Percentiles rank a stretch among this genome's conserved stretches.
phyloP scores from a whole-genome alignment of 495 filamentous ascomycete species.

The Trichoderma erinaceum region DNA sequence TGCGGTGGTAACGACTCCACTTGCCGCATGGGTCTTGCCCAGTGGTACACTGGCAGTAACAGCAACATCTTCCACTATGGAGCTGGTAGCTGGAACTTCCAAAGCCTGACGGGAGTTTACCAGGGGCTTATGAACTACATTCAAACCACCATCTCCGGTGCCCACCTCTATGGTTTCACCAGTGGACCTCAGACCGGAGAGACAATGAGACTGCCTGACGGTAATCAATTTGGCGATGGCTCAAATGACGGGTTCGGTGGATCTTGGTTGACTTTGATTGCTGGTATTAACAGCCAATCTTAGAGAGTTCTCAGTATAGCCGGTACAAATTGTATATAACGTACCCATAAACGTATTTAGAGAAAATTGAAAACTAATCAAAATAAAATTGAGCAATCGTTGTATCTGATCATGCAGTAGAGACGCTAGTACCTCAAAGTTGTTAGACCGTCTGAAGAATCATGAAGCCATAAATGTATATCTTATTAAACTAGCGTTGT shows the following conservation, averaged over 20 bases:
- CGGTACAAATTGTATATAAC: not conserved
- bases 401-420: too few species aligned
- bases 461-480: too few species aligned
- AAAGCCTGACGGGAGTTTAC: not conserved
- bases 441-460: too few species aligned
- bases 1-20: conserved; percentile 29
- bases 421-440: too few species aligned
- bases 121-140: not conserved
- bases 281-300: conserved; percentile 25
- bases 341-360: not conserved
- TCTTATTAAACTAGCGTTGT: too few species aligned
- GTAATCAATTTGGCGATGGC: conserved; percentile 12
- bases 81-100: conserved; percentile 11
- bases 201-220: conserved; percentile 15
- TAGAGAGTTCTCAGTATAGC: not conserved
- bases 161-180: conserved; percentile 15
- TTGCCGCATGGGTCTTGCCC: conserved; percentile 39
- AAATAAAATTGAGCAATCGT: not conserved
- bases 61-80: conserved; percentile 12
- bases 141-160: not conserved
- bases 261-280: conserved; percentile 14
- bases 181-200: conserved; percentile 5
- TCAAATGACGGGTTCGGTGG: conserved; percentile 14
- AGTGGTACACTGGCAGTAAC: conserved; percentile 5
- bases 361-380: not conserved